Conservation (phyloP, 139 green algal genomes). For the Coelastrella sp. region DNA sequence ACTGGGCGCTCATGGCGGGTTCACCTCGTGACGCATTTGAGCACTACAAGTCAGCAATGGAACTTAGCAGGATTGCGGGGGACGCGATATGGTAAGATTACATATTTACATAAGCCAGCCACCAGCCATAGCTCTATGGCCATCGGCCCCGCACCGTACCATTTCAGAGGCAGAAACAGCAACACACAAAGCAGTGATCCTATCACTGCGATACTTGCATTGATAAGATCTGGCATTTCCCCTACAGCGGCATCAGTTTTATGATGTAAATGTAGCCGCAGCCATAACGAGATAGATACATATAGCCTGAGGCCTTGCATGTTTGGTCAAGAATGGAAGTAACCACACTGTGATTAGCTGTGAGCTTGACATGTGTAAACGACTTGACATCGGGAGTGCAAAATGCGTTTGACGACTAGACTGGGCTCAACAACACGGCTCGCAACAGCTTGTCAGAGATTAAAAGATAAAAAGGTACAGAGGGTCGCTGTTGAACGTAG, state of each 20-base stretch:
- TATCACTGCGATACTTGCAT: too few species aligned
- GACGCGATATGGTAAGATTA: constrained; percentile 65
- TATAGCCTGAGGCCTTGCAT: neutral
- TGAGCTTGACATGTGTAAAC: neutral
- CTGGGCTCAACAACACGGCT: too few species aligned
- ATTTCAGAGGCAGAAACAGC: too few species aligned
- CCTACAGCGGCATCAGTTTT: too few species aligned
- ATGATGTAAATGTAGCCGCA: too few species aligned
- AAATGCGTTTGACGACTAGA: too few species aligned
- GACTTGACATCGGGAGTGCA: too few species aligned
- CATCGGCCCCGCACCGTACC: too few species aligned
- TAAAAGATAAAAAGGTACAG: neutral
- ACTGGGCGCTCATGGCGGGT: constrained; percentile 85
- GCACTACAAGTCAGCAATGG: constrained; percentile 74
- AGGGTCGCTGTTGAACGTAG: neutral
- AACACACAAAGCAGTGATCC: too few species aligned
- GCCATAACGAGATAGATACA: too few species aligned
- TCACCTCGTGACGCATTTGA: constrained; percentile 80
- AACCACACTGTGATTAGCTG: neutral
- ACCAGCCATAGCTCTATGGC: neutral
- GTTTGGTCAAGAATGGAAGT: neutral
- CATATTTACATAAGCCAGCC: neutral
- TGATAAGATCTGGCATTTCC: too few species aligned
- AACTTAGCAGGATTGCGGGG: constrained; percentile 55
- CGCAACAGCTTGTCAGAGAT: neutral